Conservation (phyloP, 495 filamentous ascomycete species). For the Glonium stellatum region DNA sequence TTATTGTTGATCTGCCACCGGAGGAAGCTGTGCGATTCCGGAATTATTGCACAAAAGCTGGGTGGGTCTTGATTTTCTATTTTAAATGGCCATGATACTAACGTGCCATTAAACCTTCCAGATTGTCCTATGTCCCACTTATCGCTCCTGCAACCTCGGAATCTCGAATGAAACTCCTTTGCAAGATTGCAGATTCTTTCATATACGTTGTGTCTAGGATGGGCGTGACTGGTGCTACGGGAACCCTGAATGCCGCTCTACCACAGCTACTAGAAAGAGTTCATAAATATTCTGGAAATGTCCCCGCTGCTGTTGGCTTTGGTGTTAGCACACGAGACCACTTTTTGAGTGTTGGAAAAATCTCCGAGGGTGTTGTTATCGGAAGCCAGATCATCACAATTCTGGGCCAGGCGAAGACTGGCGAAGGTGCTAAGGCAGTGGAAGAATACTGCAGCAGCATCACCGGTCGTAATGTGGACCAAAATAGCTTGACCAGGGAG, state of each 20-base stretch:
- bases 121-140: conserved; percentile 88
- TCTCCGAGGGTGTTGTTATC: conserved; percentile 95
- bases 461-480: conserved; percentile 43
- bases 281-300: conserved; percentile 85
- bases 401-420: conserved; percentile 61
- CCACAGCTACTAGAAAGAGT: conserved; percentile 75
- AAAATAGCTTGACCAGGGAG: conserved; percentile 45
- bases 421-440: conserved; percentile 64
- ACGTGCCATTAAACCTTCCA: conserved; percentile 24
- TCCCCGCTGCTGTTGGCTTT: conserved; percentile 87
- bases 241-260: conserved; percentile 69
- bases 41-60: conserved; percentile 66
- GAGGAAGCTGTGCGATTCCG: conserved; percentile 95
- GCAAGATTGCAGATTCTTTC: conserved; percentile 96
- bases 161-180: conserved; percentile 84
- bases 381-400: conserved; percentile 87
- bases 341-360: conserved; percentile 72
- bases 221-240: conserved; percentile 90
- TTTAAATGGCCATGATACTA: not conserved
- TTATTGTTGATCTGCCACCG: conserved; percentile 91
- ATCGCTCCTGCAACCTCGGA: conserved; percentile 94
- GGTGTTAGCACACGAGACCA: conserved; percentile 94
- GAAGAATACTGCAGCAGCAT: conserved; percentile 81
- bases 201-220: conserved; percentile 98
- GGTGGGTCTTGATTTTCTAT: conserved; percentile 43